Evolutionary conservation across 768 basidiomycete species (phyloP).

Genomic region (Sarcomyxa edulis): DNA sequence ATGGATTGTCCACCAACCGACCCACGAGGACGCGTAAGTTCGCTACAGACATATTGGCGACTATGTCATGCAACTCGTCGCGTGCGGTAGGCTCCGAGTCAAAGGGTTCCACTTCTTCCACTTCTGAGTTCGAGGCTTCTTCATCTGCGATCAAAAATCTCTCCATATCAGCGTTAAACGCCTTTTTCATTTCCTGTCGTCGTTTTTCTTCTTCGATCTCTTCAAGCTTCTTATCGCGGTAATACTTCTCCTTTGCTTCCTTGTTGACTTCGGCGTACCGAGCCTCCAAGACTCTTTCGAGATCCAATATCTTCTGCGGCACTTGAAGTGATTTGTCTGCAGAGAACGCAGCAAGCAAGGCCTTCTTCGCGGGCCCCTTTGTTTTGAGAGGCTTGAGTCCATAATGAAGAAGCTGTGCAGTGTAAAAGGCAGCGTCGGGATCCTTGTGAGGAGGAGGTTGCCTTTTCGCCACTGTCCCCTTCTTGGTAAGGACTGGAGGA

Average conservation of each 20-base stretch:
- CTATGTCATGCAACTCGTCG: too few relatives aligned
- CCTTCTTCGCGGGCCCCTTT: constrained; percentile 18
- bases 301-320: constrained; percentile 14
- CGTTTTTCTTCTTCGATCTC: constrained; percentile 4
- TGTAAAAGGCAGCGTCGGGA: constrained; percentile 17
- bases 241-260: constrained; percentile 8
- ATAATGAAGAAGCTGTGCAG: constrained; percentile 22
- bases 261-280: constrained; percentile 17
- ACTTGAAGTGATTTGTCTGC: constrained; percentile 12
- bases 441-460: constrained; percentile 19
- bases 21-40: too few relatives aligned
- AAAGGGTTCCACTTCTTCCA: too few relatives aligned
- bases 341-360: constrained; percentile 17
- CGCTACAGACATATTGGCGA: too few relatives aligned
- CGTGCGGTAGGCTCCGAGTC: too few relatives aligned
- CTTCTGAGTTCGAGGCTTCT: too few relatives aligned
- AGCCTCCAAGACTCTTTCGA: constrained; percentile 15
- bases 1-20: too few relatives aligned
- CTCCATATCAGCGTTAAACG: constrained; percentile 10
- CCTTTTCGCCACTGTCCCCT: constrained; percentile 19
- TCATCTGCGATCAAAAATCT: constrained; percentile 9
- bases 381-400: constrained; percentile 20
- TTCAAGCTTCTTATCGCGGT: constrained; percentile 7
- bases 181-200: constrained; percentile 5
- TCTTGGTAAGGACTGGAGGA: constrained; percentile 18